Conservation (phyloP, 306 rosid species). For the Acacia acuminata region DNA sequence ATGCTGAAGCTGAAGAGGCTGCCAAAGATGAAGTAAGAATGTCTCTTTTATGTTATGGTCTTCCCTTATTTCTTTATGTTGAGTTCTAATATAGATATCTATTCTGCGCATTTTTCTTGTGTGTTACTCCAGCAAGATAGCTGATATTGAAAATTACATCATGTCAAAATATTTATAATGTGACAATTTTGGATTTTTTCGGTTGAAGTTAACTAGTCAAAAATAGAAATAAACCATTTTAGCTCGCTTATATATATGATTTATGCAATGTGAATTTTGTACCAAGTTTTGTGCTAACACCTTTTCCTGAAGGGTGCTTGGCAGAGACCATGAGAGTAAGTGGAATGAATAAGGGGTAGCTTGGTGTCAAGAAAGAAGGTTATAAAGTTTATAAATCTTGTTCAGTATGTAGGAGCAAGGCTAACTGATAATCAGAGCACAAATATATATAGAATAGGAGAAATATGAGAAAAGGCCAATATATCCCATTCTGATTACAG, state of each 20-base stretch:
- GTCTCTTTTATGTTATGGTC: constrained; percentile 9
- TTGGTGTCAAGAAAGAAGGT: background rate
- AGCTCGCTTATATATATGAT: background rate
- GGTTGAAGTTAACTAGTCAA: background rate
- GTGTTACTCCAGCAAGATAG: background rate
- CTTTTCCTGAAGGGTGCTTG: background rate
- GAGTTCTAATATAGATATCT: background rate
- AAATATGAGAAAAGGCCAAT: constrained; percentile 2
- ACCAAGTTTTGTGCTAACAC: background rate
- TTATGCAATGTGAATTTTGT: background rate
- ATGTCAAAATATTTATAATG: background rate
- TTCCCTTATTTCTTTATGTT: constrained; percentile 25
- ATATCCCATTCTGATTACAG: background rate
- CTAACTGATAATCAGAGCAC: background rate
- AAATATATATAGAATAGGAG: background rate
- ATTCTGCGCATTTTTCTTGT: constrained; percentile 12
- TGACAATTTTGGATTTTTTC: background rate
- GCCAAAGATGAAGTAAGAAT: constrained; percentile 80
- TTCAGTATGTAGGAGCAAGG: constrained; percentile 3
- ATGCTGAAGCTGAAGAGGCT: constrained; percentile 80
- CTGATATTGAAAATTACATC: background rate
- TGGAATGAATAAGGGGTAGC: background rate
- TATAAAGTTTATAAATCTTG: background rate
- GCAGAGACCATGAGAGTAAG: background rate
- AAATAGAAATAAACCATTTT: background rate